Conservation (phyloP, 495 filamentous ascomycete species). For the Neurospora sp. region DNA sequence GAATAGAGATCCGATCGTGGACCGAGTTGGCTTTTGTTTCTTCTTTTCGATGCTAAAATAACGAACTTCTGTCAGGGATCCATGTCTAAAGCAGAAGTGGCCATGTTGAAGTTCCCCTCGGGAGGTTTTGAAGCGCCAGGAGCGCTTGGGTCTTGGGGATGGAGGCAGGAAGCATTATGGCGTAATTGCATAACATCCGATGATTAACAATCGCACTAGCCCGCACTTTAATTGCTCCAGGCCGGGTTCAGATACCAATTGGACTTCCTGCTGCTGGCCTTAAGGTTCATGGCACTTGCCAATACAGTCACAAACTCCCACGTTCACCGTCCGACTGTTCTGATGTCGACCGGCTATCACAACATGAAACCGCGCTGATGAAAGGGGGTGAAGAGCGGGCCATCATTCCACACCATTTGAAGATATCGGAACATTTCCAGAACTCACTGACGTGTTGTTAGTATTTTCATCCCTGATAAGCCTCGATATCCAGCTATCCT, state of each 20-base stretch:
- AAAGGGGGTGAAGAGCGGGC: background rate
- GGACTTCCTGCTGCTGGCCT: background rate
- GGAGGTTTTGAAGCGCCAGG: background rate
- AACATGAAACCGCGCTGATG: background rate
- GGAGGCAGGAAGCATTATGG: background rate
- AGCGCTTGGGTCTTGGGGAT: background rate
- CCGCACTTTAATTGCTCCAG: background rate
- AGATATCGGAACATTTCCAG: background rate
- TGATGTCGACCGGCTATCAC: background rate
- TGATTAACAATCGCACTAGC: background rate
- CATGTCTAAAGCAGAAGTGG: background rate
- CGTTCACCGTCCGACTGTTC: background rate
- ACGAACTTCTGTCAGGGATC: background rate
- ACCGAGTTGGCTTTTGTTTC: background rate
- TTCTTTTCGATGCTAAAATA: background rate
- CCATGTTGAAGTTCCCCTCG: background rate
- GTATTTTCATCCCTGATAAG: background rate
- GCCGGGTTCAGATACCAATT: background rate
- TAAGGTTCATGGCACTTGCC: background rate
- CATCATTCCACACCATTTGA: background rate
- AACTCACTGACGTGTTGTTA: background rate
- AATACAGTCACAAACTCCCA: background rate
- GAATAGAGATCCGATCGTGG: background rate
- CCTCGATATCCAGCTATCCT: background rate
- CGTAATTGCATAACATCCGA: background rate